A percentile compares a stretch with the other conserved stretches of the same genome.
Conservation (phyloP, 805 yeast genomes). For the Ascoidea rubescens region DNA sequence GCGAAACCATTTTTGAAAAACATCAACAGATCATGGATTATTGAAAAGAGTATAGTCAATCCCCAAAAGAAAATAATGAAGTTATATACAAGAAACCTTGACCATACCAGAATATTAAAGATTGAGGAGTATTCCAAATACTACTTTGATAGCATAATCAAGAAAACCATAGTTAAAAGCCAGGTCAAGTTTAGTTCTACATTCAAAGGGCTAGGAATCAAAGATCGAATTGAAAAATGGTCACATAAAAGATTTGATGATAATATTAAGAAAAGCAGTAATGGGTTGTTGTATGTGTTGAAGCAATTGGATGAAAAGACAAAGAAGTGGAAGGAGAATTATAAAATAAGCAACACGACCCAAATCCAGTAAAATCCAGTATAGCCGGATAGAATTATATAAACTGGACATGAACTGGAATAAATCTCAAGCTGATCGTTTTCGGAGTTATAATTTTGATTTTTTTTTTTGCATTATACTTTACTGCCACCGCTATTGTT, state of each 20-base stretch:
- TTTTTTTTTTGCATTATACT: too few species aligned
- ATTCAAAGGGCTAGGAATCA: constrained; percentile 46
- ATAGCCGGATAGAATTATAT: too few species aligned
- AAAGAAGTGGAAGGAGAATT: too few species aligned
- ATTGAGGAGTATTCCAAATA: constrained; percentile 69
- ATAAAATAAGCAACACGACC: too few species aligned
- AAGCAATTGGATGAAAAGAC: constrained; percentile 23
- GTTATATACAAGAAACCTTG: constrained; percentile 72
- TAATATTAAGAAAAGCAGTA: constrained; percentile 49
- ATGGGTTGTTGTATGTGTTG: constrained; percentile 73
- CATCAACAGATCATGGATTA: constrained; percentile 62
- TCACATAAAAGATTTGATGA: constrained; percentile 55
- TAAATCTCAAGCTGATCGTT: too few species aligned
- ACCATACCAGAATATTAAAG: constrained; percentile 63
- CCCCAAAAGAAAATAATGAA: constrained; percentile 38
- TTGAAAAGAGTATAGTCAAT: constrained; percentile 67
- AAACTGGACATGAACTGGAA: too few species aligned
- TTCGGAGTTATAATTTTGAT: too few species aligned
- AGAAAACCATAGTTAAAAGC: constrained; percentile 34
- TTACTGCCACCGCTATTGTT: too few species aligned
- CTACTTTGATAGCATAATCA: constrained; percentile 18
- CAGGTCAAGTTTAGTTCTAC: constrained; percentile 62
- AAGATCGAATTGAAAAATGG: constrained; percentile 72
- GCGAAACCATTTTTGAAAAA: constrained; percentile 61
- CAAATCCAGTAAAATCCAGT: too few species aligned